Evolutionary conservation across 1,284 basidiomycete species (phyloP).

Genomic region (Ganoderma boninense): DNA sequence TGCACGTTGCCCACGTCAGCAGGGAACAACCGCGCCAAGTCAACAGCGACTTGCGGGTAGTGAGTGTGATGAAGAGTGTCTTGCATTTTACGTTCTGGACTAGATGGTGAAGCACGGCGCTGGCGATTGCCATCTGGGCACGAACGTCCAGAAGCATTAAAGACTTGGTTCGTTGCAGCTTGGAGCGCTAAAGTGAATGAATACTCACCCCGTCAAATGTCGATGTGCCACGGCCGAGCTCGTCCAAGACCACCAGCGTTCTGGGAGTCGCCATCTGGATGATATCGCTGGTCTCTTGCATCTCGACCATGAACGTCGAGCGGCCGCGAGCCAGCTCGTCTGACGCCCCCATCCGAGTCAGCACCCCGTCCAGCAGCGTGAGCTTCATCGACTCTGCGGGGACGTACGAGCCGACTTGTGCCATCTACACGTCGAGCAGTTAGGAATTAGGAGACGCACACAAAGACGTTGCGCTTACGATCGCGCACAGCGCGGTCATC

Average conservation of each 20-base stretch:
- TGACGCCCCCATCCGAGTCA: conserved; percentile 92
- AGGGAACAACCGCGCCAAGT: conserved; percentile 62
- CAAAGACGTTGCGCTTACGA: too few species aligned
- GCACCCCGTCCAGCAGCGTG: conserved; percentile 83
- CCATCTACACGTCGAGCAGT: conserved; percentile 47
- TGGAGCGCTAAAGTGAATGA: neutral
- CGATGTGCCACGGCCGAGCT: conserved; percentile 85
- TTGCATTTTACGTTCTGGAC: conserved; percentile 71
- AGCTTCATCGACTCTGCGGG: conserved; percentile 79
- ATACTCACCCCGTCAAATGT: conserved; percentile 82
- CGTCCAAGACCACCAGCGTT: conserved; percentile 89
- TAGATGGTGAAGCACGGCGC: conserved; percentile 81
- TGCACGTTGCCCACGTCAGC: conserved; percentile 78
- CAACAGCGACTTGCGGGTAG: conserved; percentile 80
- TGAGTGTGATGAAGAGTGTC: conserved; percentile 96
- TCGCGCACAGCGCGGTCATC: conserved; percentile 77
- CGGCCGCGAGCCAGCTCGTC: conserved; percentile 88
- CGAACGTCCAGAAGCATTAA: neutral
- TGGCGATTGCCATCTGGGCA: conserved; percentile 82
- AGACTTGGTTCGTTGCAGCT: too few species aligned
- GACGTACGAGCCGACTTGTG: conserved; percentile 72
- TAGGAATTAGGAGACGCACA: too few species aligned
- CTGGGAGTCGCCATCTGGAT: conserved; percentile 74
- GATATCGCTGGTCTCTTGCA: conserved; percentile 94
- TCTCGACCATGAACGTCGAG: conserved; percentile 96